Base-by-base conservation (phyloP, 2,329 filamentous ascomycete genomes). In the Ophiocordyceps sinensis region DNA sequence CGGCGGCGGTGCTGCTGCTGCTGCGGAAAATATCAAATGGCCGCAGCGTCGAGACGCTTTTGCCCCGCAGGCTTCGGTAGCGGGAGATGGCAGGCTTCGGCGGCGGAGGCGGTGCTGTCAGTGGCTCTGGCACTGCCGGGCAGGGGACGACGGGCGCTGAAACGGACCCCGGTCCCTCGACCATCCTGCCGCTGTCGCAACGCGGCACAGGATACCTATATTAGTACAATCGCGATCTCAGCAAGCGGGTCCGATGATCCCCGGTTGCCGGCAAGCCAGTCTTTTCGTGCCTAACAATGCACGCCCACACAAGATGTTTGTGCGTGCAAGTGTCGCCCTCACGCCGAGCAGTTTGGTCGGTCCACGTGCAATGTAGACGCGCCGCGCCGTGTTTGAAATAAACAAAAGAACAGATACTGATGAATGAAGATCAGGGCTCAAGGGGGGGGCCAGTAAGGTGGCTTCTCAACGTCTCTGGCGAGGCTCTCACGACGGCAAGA, bases 51-150 rank as follows among this genome's bases (percentile, higher is more conserved):
- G 58, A 59, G 10, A 60, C 47, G 47, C 58, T 62, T 39, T 60
- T 62, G 28, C 58, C 59, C 5, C 58, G 53, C 19, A 61, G 51
- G 28, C 41, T 51, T 41, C 53, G 58, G 41, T 56, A 60, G 35
- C 56, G 54, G 5, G 61, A 62, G 10, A 49, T 43, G 14, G 49
- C 38, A 5, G 32, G 32, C 14, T 35, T 15, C 32, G 15, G 32
- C 15, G 10, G 32, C n/a, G 32, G 9, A 5, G 13, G 15, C 9
- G 32, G 14, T 5, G 13, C 14, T 35, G 32, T 15, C 9, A 15
- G 30, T 13, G 30, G 30, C n/a, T 48, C 39, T 37, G 43, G 11
- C 13, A 13, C 19, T 23, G 36, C 32, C 17, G 32, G 32, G 19
- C 19, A 19, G 14, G 14, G 14, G 14, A 6, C 14, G 14, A 31